Conservation (phyloP, 345 rosid species). For the Nephelium lappaceum region DNA sequence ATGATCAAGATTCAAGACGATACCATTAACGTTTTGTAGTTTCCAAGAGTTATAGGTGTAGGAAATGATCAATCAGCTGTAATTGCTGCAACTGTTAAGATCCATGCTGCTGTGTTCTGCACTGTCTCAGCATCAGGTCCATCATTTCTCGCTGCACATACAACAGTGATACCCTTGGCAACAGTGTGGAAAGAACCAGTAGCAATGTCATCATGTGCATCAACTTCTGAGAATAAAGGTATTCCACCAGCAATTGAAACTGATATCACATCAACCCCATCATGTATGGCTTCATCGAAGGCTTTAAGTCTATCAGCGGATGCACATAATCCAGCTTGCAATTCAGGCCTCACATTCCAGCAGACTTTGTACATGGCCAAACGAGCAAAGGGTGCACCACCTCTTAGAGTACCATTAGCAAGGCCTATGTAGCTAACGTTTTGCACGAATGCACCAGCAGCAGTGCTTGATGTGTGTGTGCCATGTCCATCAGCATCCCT, state of each 20-base stretch:
- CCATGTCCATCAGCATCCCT: slow-evolving; percentile 66
- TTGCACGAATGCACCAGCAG: slow-evolving; percentile 46
- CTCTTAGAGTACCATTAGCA: slow-evolving; percentile 45
- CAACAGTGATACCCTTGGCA: slow-evolving; percentile 54
- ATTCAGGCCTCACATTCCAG: slow-evolving; percentile 29
- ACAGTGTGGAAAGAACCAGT: slow-evolving; percentile 57
- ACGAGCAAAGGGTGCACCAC: slow-evolving; percentile 56
- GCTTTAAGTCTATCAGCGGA: slow-evolving; percentile 55
- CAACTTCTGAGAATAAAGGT: slow-evolving; percentile 44
- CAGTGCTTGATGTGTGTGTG: slow-evolving; percentile 59
- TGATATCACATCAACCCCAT: slow-evolving; percentile 44
- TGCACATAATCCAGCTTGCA: slow-evolving; percentile 29
- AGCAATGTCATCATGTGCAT: slow-evolving; percentile 45
- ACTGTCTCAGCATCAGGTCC: slow-evolving; percentile 45
- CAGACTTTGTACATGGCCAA: slow-evolving; percentile 61
- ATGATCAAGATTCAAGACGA: too few relatives aligned
- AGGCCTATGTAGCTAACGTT: slow-evolving; percentile 44
- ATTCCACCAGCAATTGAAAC: slow-evolving; percentile 28
- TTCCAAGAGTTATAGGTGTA: slow-evolving; percentile 48
- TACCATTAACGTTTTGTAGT: slow-evolving; percentile 32
- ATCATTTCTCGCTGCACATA: slow-evolving; percentile 50
- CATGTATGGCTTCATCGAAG: slow-evolving; percentile 52
- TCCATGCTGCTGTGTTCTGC: slow-evolving; percentile 57
- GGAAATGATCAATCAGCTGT: slow-evolving; percentile 50
- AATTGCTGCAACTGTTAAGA: slow-evolving; percentile 58